Conservation (phyloP, 1,284 basidiomycete species). For the Sanghuangporus baumii region DNA sequence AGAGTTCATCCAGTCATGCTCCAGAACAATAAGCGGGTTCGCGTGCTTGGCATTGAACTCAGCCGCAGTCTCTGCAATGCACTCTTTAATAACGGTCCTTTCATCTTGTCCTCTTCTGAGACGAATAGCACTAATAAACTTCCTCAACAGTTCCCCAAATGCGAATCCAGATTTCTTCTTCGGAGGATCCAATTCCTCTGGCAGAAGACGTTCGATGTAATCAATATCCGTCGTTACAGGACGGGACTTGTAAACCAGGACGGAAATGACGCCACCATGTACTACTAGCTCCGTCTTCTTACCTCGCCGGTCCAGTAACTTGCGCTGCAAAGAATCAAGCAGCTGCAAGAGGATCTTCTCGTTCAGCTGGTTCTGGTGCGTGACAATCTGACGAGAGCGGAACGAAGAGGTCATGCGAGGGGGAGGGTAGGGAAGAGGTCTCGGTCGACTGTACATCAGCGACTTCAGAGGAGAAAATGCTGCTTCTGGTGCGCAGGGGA, state of each 20-base stretch:
- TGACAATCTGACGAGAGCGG: background rate
- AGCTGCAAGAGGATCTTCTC: background rate
- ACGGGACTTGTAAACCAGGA: constrained; percentile 2
- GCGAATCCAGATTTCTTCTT: background rate
- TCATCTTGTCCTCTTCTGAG: background rate
- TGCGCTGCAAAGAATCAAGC: constrained; percentile 10
- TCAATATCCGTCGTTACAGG: constrained; percentile 9
- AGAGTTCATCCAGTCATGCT: constrained; percentile 14
- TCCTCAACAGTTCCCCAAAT: background rate
- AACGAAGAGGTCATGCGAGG: background rate
- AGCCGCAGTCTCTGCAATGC: constrained; percentile 9
- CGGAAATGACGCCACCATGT: constrained; percentile 10
- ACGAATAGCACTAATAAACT: background rate
- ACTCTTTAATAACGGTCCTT: constrained; percentile 8
- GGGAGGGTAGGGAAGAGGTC: constrained; percentile 1
- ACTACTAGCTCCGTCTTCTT: constrained; percentile 10
- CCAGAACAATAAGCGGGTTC: constrained; percentile 2
- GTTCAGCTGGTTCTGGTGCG: constrained; percentile 4
- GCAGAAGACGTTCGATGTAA: constrained; percentile 13
- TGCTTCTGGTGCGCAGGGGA: background rate
- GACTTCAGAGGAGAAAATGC: background rate
- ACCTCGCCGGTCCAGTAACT: constrained; percentile 5
- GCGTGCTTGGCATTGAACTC: constrained; percentile 4
- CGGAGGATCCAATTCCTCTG: constrained; percentile 9
- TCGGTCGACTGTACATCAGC: constrained; percentile 4